Base-by-base conservation (phyloP, 345 rosid species). In the Murraya koenigii region DNA sequence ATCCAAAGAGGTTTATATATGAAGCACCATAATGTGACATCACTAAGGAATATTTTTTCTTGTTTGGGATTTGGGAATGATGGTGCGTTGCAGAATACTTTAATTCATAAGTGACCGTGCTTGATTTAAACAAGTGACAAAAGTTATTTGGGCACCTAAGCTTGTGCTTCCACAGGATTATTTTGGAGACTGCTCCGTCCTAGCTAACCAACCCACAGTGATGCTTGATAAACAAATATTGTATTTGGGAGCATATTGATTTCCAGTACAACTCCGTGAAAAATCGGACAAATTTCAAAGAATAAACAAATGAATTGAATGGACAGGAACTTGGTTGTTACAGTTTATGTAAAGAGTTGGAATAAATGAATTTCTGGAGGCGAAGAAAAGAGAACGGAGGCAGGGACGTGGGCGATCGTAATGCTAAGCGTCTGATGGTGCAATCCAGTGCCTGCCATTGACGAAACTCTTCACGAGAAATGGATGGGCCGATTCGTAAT, bases 361-460 rank as follows among this genome's bases (percentile, higher is more conserved):
- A 79, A 80, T 56, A 15, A 78, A 81, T 28, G 52, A 74, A 75
- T 77, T 20, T 49, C 1, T 3, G 30, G 20, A 39, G 8, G 15
- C 28, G 26, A 3, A 15, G 17, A n/a, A 7, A 1, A 22, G 32
- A 17, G 33, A 4, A 1, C 2, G 26, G 15, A 5, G 32, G 64
- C 23, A 15, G 11, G 69, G 6, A 26, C 4, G 6, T 22, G 47
- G 20, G 20, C 11, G 2, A 75, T 74, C 75, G 80, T 75, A 52
- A 75, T 71, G 33, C 66, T 86, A 94, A 58, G 95, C 93, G 64
- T 93, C 98, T 47, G 72, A 72, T 1, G 94, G 95, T 8, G 89
- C 88, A 47, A 95, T 93, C 99, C 99, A 93, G 77, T 93, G 99
- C 69, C 97, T 84, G 9, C 98, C 99, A 64, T 95, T 95, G 64